Percentiles rank a stretch among this genome's conserved stretches.
These are phyloP conservation scores for Alternaria sp. DNA, from an alignment of 2,329 filamentous ascomycete species.

Conservation along the genomic window DNA sequence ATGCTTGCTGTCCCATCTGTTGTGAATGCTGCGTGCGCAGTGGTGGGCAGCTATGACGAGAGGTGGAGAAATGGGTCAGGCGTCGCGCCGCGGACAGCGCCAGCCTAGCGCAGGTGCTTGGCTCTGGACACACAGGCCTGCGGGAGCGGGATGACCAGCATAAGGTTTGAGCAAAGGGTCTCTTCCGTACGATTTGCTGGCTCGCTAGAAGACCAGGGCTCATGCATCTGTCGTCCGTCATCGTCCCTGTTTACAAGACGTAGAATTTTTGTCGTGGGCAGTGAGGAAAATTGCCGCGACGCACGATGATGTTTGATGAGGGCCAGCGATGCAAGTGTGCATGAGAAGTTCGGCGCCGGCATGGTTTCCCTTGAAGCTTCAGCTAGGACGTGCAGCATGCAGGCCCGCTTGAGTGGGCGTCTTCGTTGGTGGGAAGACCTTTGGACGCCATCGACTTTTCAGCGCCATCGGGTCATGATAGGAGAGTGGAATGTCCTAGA, in stretches of 20 bases:
- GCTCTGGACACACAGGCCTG: conserved; percentile 39
- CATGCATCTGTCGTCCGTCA: conserved; percentile 14
- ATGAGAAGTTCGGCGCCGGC: conserved; percentile 36
- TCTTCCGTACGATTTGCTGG: conserved; percentile 28
- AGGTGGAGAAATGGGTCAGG: conserved; percentile 32
- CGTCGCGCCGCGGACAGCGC: conserved; percentile 36
- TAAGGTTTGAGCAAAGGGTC: conserved; percentile 49
- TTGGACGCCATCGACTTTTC: conserved; percentile 33
- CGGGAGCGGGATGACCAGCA: conserved; percentile 53
- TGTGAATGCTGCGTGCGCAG: conserved; percentile 18
- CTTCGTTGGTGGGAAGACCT: conserved; percentile 26
- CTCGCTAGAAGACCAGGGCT: conserved; percentile 31
- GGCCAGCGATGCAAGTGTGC: conserved; percentile 32
- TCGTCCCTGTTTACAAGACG: conserved; percentile 3
- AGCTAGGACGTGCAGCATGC: conserved; percentile 38
- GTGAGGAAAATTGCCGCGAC: conserved; percentile 23
- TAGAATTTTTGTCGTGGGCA: conserved; percentile 14
- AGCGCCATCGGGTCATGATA: conserved; percentile 36
- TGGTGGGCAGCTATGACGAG: conserved; percentile 37
- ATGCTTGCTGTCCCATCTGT: conserved; percentile 9
- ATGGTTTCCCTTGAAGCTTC: conserved; percentile 28
- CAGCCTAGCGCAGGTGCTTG: conserved; percentile 38
- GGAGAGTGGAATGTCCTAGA: conserved; percentile 12
- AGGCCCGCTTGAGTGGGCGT: conserved; percentile 38
- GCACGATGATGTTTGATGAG: conserved; percentile 36